Percentiles rank a stretch among this genome's conserved stretches.
phyloP scores from a whole-genome alignment of 495 filamentous ascomycete genomes.

The Aspergillus affinis region DNA sequence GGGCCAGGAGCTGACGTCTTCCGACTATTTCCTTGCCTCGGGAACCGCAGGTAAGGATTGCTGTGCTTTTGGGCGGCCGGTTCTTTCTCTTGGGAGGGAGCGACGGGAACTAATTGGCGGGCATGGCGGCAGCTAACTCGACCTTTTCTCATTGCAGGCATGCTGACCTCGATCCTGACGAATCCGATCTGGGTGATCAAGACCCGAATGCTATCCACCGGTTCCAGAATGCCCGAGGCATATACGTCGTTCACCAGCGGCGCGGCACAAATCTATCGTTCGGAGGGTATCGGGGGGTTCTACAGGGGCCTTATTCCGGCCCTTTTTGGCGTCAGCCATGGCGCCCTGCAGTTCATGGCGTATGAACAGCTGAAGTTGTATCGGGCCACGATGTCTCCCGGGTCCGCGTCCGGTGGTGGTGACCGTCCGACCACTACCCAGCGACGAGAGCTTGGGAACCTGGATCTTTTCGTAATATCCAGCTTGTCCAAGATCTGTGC shows the following conservation, averaged over 20 bases:
- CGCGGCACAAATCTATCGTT: constrained; percentile 56
- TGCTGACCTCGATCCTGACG: constrained; percentile 73
- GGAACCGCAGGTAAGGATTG: constrained; percentile 61
- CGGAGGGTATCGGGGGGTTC: constrained; percentile 75
- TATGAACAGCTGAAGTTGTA: constrained; percentile 84
- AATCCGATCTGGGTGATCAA: constrained; percentile 99
- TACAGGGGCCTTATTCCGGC: constrained; percentile 82
- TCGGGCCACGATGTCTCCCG: constrained; percentile 27
- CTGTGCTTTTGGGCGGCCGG: background rate
- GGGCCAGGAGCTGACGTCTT: constrained; percentile 51
- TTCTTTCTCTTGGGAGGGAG: background rate
- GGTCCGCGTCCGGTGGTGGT: constrained; percentile 3
- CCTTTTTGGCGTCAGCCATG: constrained; percentile 88
- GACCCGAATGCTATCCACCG: constrained; percentile 91
- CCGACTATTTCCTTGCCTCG: constrained; percentile 83
- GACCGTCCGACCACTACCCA: constrained; percentile 4
- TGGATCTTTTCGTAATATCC: constrained; percentile 75
- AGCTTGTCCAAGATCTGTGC: constrained; percentile 85
- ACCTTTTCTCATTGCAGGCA: constrained; percentile 34
- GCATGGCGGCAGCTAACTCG: background rate
- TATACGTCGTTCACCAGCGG: constrained; percentile 78
- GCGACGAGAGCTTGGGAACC: constrained; percentile 57
- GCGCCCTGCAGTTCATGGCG: constrained; percentile 92
- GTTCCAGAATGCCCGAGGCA: constrained; percentile 68
- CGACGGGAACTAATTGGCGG: background rate